These are phyloP conservation scores for Ploettnerulaceae sp. DNA, from an alignment of 2,329 filamentous ascomycete genomes.

Conservation along the genomic window DNA sequence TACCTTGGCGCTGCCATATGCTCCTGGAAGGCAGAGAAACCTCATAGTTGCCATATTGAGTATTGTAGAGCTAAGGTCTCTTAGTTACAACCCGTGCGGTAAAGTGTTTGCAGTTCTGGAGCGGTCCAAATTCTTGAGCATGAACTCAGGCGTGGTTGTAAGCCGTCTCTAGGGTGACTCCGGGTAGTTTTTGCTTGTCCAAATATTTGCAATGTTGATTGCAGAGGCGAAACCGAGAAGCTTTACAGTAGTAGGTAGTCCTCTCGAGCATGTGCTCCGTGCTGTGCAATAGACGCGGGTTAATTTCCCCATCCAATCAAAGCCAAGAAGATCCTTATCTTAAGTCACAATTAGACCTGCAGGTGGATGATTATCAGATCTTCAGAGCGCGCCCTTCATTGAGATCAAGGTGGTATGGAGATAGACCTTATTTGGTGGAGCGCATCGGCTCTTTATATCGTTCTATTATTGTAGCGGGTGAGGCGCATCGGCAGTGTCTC, in stretches of 20 bases:
- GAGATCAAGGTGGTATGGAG: background rate
- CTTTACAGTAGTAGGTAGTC: too few relatives aligned
- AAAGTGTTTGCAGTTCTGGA: too few relatives aligned
- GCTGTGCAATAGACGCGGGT: background rate
- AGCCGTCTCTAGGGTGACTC: too few relatives aligned
- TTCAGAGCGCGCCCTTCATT: background rate
- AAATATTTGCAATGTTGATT: too few relatives aligned
- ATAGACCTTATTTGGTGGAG: background rate
- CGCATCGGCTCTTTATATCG: background rate
- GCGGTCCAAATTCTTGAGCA: too few relatives aligned
- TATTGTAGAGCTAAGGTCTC: too few relatives aligned
- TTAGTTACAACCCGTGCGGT: too few relatives aligned
- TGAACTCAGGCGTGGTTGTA: too few relatives aligned
- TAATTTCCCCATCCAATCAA: background rate
- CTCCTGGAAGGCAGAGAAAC: conserved; percentile 53
- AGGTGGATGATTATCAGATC: conserved; percentile 5
- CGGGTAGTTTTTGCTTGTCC: too few relatives aligned
- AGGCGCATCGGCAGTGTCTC: conserved; percentile 1
- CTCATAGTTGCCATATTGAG: too few relatives aligned
- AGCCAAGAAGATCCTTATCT: background rate
- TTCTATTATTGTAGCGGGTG: background rate
- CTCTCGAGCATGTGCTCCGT: background rate
- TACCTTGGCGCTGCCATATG: conserved; percentile 52
- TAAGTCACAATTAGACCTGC: background rate
- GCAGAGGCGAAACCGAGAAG: too few relatives aligned